Evolutionary conservation across 176 grass and related monocot genomes (phyloP).

Genomic region (Aegilops longissima): DNA sequence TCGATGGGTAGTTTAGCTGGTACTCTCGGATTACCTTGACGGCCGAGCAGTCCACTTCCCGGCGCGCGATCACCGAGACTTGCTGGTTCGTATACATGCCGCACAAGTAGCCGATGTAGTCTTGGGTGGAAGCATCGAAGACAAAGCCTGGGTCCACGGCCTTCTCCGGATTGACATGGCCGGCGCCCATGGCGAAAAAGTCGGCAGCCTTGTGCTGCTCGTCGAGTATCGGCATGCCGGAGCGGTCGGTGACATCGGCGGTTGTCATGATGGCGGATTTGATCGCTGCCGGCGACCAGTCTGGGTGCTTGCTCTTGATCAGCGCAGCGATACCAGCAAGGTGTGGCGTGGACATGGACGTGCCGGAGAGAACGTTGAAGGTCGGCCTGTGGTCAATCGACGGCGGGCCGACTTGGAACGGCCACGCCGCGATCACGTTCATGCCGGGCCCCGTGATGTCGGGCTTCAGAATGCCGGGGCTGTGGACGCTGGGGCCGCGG

Average conservation of each 20-base stretch:
- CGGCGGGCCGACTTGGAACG: neutral
- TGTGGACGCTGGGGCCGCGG: slow-evolving; percentile 24
- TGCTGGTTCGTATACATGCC: neutral
- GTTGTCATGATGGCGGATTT: slow-evolving; percentile 79
- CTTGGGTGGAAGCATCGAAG: neutral
- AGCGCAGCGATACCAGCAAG: slow-evolving; percentile 51
- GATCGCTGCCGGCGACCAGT: slow-evolving; percentile 49
- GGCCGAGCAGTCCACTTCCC: neutral
- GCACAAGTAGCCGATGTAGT: slow-evolving; percentile 10
- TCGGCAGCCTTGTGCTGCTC: slow-evolving; percentile 19
- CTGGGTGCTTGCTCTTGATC: slow-evolving; percentile 38
- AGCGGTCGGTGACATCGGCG: slow-evolving; percentile 28
- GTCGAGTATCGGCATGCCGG: slow-evolving; percentile 23
- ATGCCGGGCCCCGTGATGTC: slow-evolving; percentile 28
- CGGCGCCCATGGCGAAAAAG: slow-evolving; percentile 41
- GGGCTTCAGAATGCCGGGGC: slow-evolving; percentile 30
- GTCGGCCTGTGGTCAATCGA: neutral
- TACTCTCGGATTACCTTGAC: neutral
- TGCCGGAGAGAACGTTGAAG: slow-evolving; percentile 51
- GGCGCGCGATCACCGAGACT: neutral
- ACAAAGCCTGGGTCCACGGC: slow-evolving; percentile 30
- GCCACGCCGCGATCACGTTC: slow-evolving; percentile 16
- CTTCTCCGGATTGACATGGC: slow-evolving; percentile 51
- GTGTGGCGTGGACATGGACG: slow-evolving; percentile 67
- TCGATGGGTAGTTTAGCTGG: neutral